Percentiles rank a stretch among this genome's conserved stretches.
These are phyloP conservation scores for Metschnikowia amazonensis DNA, from an alignment of 805 yeast genomes.

Conservation along the genomic window DNA sequence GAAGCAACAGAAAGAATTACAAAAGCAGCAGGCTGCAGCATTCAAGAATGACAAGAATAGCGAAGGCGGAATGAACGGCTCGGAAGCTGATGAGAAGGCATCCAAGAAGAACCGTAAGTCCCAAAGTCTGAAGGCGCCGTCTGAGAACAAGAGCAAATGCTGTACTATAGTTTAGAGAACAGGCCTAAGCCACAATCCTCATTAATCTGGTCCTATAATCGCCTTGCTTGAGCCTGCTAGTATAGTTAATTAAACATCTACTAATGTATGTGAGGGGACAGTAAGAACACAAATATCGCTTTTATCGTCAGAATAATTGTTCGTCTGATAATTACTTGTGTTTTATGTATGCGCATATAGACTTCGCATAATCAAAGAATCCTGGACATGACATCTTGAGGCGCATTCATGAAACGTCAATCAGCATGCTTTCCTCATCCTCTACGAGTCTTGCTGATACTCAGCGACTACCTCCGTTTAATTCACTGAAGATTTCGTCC, in stretches of 20 bases:
- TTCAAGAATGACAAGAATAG: slow-evolving; percentile 4
- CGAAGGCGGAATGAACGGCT: slow-evolving; percentile 4
- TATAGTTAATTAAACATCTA: not conserved
- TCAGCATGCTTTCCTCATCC: not conserved
- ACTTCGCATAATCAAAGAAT: not conserved
- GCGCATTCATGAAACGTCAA: not conserved
- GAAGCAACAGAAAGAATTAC: slow-evolving; percentile 41
- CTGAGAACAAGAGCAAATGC: slow-evolving; percentile 15
- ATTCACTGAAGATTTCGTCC: not conserved
- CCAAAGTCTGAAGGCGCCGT: slow-evolving; percentile 9
- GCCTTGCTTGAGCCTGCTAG: not conserved
- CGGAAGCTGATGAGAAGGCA: slow-evolving; percentile 9
- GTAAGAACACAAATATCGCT: no score
- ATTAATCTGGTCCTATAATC: not conserved
- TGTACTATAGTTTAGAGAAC: slow-evolving; percentile 15
- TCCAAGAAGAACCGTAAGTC: slow-evolving; percentile 13
- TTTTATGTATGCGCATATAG: not conserved
- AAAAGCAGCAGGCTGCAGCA: slow-evolving; percentile 32
- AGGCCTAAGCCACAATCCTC: not conserved
- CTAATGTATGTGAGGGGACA: not conserved
- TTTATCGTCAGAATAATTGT: no score
- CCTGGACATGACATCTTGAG: not conserved
- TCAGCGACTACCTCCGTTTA: slow-evolving; percentile 2
- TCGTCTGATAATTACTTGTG: no score
- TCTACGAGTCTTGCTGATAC: not conserved